Percentiles rank a stretch among this genome's conserved stretches.
These are phyloP conservation scores for Penicillium dipodomyicola DNA, from an alignment of 495 filamentous ascomycete genomes.

Conservation along the genomic window DNA sequence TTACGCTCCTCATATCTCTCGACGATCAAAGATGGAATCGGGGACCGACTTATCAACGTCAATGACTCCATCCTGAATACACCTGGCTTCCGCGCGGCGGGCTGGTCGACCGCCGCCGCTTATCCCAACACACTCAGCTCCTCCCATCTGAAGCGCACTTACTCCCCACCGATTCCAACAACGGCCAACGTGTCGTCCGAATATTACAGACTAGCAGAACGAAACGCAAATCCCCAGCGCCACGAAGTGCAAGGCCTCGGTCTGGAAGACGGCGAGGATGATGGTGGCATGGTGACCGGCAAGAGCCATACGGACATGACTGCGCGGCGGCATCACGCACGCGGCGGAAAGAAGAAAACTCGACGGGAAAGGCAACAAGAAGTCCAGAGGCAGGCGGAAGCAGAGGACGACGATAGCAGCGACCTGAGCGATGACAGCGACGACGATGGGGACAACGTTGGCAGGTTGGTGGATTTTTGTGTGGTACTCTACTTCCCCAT, in stretches of 20 bases:
- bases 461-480: conserved; percentile 32
- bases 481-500: conserved; percentile 3
- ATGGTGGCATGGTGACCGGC: conserved; percentile 77
- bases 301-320: conserved; percentile 71
- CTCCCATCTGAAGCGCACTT: conserved; percentile 81
- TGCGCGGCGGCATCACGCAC: conserved; percentile 58
- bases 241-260: conserved; percentile 38
- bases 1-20: conserved; percentile 88
- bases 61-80: conserved; percentile 88
- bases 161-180: conserved; percentile 94
- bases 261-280: conserved; percentile 68
- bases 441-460: conserved; percentile 66
- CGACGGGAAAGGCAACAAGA: conserved; percentile 45
- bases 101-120: conserved; percentile 74
- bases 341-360: conserved; percentile 46
- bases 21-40: conserved; percentile 89
- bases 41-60: conserved; percentile 90
- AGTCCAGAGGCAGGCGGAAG: conserved; percentile 63
- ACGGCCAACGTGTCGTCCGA: conserved; percentile 69
- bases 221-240: conserved; percentile 34
- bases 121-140: conserved; percentile 35
- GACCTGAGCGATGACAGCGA: conserved; percentile 96
- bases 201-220: conserved; percentile 60
- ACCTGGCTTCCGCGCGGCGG: conserved; percentile 91
- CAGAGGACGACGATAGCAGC: conserved; percentile 95